Evolutionary conservation across 495 filamentous ascomycete genomes (phyloP), one percentile per base, ranked within the genome.

Genomic region (Thozetella sp.): DNA sequence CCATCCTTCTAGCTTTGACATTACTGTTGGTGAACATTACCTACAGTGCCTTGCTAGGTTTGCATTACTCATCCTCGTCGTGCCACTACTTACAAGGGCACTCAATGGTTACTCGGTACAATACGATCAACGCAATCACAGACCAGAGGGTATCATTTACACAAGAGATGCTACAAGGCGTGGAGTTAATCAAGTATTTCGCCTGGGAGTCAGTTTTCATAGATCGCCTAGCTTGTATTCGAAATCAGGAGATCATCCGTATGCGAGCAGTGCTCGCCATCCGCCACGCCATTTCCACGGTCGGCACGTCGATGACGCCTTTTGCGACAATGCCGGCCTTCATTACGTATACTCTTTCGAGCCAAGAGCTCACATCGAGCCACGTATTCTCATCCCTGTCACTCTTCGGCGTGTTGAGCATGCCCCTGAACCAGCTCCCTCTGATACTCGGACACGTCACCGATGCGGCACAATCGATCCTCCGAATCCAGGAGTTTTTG

Each of bases 281-380:
- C 55, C 85, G 93, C 63, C 94, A 94, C 66, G 93, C 79, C 22
- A 93, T 97, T 70, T 88, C 91, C 63, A 90, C 92, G 37, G 81
- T 94, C 37, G 80, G 81, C 60, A 68, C 85, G 72, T 88, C 90
- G 10, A 78, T 97, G 59, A 93, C 95, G 6, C 88, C 92, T 37
- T 97, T 97, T 65, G 93, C 93, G 2, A 94, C 93, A 6, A 97
- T 98, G 92, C 74, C 97, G 26, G 83, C 93, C 1, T 99, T 99
- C 75, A 93, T 99, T 71, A 96, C 93, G 3, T 97, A 91, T 69
- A 89, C 91, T 1, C 79, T 96, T 24, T 87, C 93, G 1, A 77
- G 87, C 34, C 88, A 94, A 63, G 68, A 66, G 12, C 81, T 97
- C 12, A 73, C 86, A 15, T 88, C 94, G 0, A 92, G 93, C 0